Conservation (phyloP, 768 basidiomycete genomes). For the Mycena pura region DNA sequence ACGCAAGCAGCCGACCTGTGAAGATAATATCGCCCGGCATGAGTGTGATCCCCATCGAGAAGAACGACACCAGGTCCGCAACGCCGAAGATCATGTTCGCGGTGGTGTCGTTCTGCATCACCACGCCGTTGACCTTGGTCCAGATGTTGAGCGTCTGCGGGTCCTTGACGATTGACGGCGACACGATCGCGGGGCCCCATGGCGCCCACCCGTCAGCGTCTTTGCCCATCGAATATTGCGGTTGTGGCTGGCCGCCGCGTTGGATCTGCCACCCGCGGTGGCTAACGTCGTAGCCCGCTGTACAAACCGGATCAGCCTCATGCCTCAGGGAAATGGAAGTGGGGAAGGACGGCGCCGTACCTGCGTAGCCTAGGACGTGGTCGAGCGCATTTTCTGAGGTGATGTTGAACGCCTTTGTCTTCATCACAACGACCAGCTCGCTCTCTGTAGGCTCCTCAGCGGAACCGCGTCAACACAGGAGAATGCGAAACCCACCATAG, state of each 20-base stretch:
- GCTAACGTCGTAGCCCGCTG: constrained; percentile 48
- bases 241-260: constrained; percentile 48
- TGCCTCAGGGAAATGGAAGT: no score
- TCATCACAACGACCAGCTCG: constrained; percentile 50
- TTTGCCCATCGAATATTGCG: constrained; percentile 52
- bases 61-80: constrained; percentile 45
- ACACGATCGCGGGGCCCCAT: constrained; percentile 46
- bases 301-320: no score
- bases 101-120: constrained; percentile 47
- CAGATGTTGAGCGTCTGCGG: constrained; percentile 48
- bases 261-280: constrained; percentile 54
- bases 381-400: constrained; percentile 48
- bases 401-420: constrained; percentile 50
- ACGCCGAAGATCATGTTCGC: constrained; percentile 52
- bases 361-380: constrained; percentile 46
- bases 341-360: no score
- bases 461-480: background rate
- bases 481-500: background rate
- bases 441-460: constrained; percentile 39
- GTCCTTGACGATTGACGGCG: constrained; percentile 44
- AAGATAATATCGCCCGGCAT: constrained; percentile 51
- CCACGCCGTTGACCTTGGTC: constrained; percentile 49
- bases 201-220: constrained; percentile 50
- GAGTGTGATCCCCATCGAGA: constrained; percentile 52
- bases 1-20: constrained; percentile 40